These are phyloP conservation scores for Melanopsichium pennsylvanicum DNA, from an alignment of 1,284 basidiomycete species.

Conservation along the genomic window DNA sequence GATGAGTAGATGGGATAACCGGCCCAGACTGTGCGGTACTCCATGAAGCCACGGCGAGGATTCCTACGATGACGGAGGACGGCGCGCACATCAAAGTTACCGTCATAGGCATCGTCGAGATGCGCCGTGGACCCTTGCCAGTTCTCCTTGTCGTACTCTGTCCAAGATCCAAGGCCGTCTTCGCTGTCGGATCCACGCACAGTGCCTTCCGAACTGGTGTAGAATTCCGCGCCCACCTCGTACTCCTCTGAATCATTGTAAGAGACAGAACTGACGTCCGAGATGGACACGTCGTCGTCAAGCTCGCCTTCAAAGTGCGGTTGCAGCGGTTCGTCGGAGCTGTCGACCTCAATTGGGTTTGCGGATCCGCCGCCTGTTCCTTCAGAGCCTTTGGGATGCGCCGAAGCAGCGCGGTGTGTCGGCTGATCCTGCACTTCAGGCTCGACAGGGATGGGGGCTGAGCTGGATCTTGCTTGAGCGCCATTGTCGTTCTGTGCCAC, in stretches of 20 bases:
- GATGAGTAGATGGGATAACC: slow-evolving; percentile 38
- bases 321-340: slow-evolving; percentile 4
- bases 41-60: slow-evolving; percentile 26
- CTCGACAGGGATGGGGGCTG: slow-evolving; percentile 6
- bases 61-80: slow-evolving; percentile 35
- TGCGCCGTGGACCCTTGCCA: slow-evolving; percentile 33
- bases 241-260: slow-evolving; percentile 22
- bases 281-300: slow-evolving; percentile 9
- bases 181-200: slow-evolving; percentile 32
- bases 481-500: background rate
- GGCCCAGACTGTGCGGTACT: slow-evolving; percentile 36
- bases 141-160: slow-evolving; percentile 15
- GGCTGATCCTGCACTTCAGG: background rate
- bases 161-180: slow-evolving; percentile 27
- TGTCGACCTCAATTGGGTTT: slow-evolving; percentile 10
- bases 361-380: background rate
- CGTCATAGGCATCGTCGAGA: slow-evolving; percentile 33
- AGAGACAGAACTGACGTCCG: slow-evolving; percentile 20
- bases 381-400: background rate
- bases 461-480: slow-evolving; percentile 6
- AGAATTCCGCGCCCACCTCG: slow-evolving; percentile 8
- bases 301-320: background rate
- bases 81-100: slow-evolving; percentile 19
- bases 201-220: slow-evolving; percentile 45
- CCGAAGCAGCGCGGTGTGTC: slow-evolving; percentile 12